Conservation (phyloP, 2,329 filamentous ascomycete genomes). For the Phyllosticta citrichinensis region DNA sequence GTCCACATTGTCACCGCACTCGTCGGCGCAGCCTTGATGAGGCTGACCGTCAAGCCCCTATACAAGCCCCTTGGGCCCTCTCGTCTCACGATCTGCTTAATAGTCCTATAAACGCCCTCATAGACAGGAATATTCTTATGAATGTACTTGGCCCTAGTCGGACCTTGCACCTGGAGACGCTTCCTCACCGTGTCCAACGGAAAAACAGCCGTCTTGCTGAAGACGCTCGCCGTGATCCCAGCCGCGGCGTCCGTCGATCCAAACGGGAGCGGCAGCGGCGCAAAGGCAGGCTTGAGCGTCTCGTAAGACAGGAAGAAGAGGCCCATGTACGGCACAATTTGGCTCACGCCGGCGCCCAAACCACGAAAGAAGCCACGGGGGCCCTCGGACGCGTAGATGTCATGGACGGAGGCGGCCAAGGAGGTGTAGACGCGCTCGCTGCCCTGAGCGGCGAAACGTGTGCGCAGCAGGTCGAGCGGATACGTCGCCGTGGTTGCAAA, state of each 20-base stretch:
- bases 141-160: constrained; percentile 67
- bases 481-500: constrained; percentile 77
- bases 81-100: constrained; percentile 55
- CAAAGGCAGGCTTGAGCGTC: constrained; percentile 43
- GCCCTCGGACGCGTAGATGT: constrained; percentile 71
- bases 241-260: constrained; percentile 76
- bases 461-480: constrained; percentile 84
- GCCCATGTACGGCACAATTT: constrained; percentile 95
- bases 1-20: constrained; percentile 93
- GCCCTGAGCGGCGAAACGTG: constrained; percentile 93
- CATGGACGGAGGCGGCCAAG: constrained; percentile 55
- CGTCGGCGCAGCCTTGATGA: constrained; percentile 88
- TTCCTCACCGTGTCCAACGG: constrained; percentile 89
- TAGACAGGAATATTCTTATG: constrained; percentile 86
- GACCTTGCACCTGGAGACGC: constrained; percentile 88
- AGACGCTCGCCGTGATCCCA: constrained; percentile 66
- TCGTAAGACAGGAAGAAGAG: constrained; percentile 92
- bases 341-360: constrained; percentile 65
- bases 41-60: constrained; percentile 74
- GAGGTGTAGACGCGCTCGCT: constrained; percentile 67
- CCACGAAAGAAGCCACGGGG: constrained; percentile 77
- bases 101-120: constrained; percentile 52
- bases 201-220: constrained; percentile 84
- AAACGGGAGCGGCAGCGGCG: constrained; percentile 52
- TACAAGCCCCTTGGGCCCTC: constrained; percentile 80